A percentile compares a stretch with the other conserved stretches of the same genome.
Evolutionary conservation across 148 eudicot genomes (phyloP).

Genomic region (Rhododendron ferrugineum): DNA sequence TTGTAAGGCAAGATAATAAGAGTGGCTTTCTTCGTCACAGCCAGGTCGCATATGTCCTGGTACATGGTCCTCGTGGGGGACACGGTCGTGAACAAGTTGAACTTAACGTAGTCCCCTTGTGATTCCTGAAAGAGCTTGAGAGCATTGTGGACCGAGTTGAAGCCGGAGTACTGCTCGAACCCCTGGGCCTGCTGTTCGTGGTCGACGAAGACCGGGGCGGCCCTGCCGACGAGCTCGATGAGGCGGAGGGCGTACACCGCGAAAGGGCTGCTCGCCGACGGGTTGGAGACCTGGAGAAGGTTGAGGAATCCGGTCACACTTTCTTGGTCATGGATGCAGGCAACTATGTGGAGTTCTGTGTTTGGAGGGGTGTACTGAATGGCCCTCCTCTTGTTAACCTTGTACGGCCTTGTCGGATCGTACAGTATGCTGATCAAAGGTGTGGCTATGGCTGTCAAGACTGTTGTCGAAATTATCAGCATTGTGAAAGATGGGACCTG

Average conservation of each 20-base stretch:
- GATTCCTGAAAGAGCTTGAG: constrained; percentile 37
- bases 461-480: constrained; percentile 44
- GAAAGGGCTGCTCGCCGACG: constrained; percentile 42
- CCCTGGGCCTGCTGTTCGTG: constrained; percentile 42
- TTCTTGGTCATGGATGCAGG: constrained; percentile 54
- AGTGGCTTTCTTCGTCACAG: constrained; percentile 44
- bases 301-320: constrained; percentile 47
- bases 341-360: constrained; percentile 46
- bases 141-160: constrained; percentile 52
- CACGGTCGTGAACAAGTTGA: constrained; percentile 48
- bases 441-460: constrained; percentile 44
- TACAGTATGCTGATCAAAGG: constrained; percentile 63
- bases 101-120: constrained; percentile 24
- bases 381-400: constrained; percentile 74
- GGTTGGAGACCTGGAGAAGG: constrained; percentile 52
- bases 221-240: constrained; percentile 63
- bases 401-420: constrained; percentile 82
- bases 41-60: constrained; percentile 82
- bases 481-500: constrained; percentile 43
- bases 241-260: constrained; percentile 48
- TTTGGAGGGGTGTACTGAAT: constrained; percentile 65
- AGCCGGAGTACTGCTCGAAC: constrained; percentile 30
- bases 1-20: constrained; percentile 61
- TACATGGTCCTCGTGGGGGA: constrained; percentile 69
- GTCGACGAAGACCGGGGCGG: constrained; percentile 68